phyloP scores from a whole-genome alignment of 345 rosid genomes.

The Leavenworthia alabamica region DNA sequence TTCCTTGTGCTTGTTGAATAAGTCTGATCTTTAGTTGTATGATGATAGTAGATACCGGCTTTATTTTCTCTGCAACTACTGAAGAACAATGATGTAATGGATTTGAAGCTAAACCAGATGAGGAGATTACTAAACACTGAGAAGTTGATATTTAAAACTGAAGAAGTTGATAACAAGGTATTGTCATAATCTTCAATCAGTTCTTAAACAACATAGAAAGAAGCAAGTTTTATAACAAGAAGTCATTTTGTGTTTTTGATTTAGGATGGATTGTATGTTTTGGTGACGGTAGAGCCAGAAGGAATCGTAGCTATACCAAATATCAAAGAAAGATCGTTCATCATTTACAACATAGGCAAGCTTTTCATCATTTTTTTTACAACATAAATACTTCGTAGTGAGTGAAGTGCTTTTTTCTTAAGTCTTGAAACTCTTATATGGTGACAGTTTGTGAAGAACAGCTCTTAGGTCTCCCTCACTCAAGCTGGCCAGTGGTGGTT shows the following conservation, averaged over 20 bases:
- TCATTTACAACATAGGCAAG: constrained; percentile 77
- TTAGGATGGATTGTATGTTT: constrained; percentile 45
- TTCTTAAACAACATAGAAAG: background rate
- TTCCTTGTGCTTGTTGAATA: constrained; percentile 5
- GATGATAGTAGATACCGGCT: constrained; percentile 55
- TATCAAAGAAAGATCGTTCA: constrained; percentile 41
- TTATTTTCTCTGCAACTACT: constrained; percentile 52
- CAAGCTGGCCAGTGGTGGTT: constrained; percentile 62
- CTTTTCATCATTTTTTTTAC: background rate
- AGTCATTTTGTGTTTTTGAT: background rate
- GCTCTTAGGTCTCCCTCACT: constrained; percentile 57
- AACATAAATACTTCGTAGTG: background rate
- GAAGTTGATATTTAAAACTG: constrained; percentile 52
- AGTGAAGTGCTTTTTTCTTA: background rate
- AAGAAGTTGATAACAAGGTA: constrained; percentile 40
- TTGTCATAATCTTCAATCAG: background rate
- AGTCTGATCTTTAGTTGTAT: background rate
- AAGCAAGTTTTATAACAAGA: background rate
- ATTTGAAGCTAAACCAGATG: constrained; percentile 22
- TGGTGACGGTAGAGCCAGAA: constrained; percentile 75
- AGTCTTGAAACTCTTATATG: background rate
- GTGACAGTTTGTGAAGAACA: constrained; percentile 76
- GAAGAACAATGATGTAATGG: constrained; percentile 35
- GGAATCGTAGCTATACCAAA: constrained; percentile 68
- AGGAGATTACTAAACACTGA: constrained; percentile 60